Evolutionary conservation across 2,329 filamentous ascomycete genomes (phyloP).

Genomic region (Colletotrichum orchidophilum): DNA sequence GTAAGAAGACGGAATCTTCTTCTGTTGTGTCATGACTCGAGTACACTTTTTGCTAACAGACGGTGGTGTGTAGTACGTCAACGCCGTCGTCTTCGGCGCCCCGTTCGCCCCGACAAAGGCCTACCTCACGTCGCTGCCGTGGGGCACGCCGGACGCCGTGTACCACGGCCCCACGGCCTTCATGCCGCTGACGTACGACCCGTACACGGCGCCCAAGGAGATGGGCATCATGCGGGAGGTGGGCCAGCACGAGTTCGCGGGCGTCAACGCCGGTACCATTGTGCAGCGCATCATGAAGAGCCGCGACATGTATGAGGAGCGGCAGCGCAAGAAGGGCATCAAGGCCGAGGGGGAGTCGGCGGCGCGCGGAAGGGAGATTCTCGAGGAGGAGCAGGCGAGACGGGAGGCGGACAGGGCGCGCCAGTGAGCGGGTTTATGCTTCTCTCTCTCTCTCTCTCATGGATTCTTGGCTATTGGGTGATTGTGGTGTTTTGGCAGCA

Average conservation of each 20-base stretch:
- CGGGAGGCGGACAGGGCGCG: constrained; percentile 53
- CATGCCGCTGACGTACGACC: constrained; percentile 82
- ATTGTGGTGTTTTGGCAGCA: neutral
- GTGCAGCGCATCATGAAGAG: constrained; percentile 90
- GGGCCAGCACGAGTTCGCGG: constrained; percentile 78
- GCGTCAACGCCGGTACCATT: constrained; percentile 93
- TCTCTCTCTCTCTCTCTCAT: neutral
- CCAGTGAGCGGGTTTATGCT: neutral
- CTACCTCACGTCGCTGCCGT: constrained; percentile 81
- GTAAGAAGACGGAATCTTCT: no score
- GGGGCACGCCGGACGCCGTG: constrained; percentile 78
- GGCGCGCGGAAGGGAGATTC: constrained; percentile 67
- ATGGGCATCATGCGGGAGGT: constrained; percentile 89
- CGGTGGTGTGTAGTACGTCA: constrained; percentile 74
- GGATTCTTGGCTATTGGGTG: neutral
- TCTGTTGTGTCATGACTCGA: no score
- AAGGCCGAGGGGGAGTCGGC: constrained; percentile 82
- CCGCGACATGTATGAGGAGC: constrained; percentile 86
- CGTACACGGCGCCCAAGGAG: constrained; percentile 81
- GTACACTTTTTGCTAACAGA: neutral
- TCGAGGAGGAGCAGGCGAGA: constrained; percentile 66
- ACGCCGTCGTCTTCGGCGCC: constrained; percentile 88
- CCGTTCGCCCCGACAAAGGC: constrained; percentile 85
- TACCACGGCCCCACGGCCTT: constrained; percentile 98
- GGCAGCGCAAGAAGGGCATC: constrained; percentile 88